Percentiles rank a stretch among this genome's conserved stretches.
Conservation (phyloP, 1,284 basidiomycete species). For the Trichosporon coremiiforme region DNA sequence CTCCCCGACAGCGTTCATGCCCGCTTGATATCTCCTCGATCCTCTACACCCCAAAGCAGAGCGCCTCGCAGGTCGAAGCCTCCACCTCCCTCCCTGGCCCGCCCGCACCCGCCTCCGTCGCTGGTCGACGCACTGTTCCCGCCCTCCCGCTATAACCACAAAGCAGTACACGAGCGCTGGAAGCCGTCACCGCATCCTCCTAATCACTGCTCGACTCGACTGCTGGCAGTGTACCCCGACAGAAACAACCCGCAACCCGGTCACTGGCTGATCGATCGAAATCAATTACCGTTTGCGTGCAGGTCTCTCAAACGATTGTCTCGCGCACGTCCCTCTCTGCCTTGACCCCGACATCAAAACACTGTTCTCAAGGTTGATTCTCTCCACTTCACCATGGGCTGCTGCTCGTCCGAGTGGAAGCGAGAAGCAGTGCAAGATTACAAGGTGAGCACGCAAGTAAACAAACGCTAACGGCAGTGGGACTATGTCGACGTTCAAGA, state of each 20-base stretch:
- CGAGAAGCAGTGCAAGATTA: constrained; percentile 96
- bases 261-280: not conserved
- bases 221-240: not conserved
- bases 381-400: constrained; percentile 62
- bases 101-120: constrained; percentile 15
- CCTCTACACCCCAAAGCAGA: not conserved
- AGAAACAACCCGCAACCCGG: no score
- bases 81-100: not conserved
- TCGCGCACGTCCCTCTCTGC: not conserved
- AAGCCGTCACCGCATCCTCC: not conserved
- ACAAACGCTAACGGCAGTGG: constrained; percentile 65
- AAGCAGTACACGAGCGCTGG: constrained; percentile 1
- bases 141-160: not conserved
- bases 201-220: not conserved
- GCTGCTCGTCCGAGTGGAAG: constrained; percentile 75
- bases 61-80: constrained; percentile 12
- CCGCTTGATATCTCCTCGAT: not conserved
- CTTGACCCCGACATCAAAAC: not conserved
- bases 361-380: not conserved
- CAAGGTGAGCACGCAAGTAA: constrained; percentile 65
- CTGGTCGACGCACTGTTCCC: constrained; percentile 17
- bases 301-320: not conserved
- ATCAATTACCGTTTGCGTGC: not conserved
- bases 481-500: constrained; percentile 91
- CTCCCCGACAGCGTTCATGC: not conserved